Percentiles rank a stretch among this genome's conserved stretches.
Conservation (phyloP, 306 rosid genomes). For the Biancaea sappan region DNA sequence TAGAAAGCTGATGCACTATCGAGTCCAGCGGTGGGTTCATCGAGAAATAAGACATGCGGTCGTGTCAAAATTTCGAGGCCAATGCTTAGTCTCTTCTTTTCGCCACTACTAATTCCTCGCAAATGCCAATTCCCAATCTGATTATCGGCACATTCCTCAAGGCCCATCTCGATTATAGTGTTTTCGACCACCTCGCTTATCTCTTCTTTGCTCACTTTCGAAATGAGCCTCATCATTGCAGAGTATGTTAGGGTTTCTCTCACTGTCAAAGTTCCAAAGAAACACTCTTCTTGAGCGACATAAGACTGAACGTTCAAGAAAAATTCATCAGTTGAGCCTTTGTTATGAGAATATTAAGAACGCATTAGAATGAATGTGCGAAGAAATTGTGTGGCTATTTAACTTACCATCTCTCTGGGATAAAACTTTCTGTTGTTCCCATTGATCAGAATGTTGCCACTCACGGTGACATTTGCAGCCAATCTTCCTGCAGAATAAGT, state of each 20-base stretch:
- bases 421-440: too few species aligned
- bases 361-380: not conserved
- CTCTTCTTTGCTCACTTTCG: slow-evolving; percentile 39
- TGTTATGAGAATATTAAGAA: not conserved
- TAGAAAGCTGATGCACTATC: slow-evolving; percentile 65
- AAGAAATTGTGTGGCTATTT: too few species aligned
- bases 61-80: slow-evolving; percentile 57
- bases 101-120: slow-evolving; percentile 59
- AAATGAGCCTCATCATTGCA: slow-evolving; percentile 52
- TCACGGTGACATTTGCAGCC: too few species aligned
- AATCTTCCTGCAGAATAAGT: too few species aligned
- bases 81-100: slow-evolving; percentile 59
- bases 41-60: slow-evolving; percentile 54
- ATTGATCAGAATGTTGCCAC: too few species aligned
- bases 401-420: too few species aligned
- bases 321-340: too few species aligned
- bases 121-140: slow-evolving; percentile 61
- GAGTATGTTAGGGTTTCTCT: slow-evolving; percentile 56
- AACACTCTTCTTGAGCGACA: slow-evolving; percentile 55
- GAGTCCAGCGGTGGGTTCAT: slow-evolving; percentile 66
- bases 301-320: slow-evolving; percentile 49
- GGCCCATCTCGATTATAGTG: slow-evolving; percentile 57
- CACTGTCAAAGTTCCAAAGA: slow-evolving; percentile 59
- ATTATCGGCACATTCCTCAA: slow-evolving; percentile 55
- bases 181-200: slow-evolving; percentile 48